Evolutionary conservation across 108 stramenopile species (phyloP).

Genomic region (Cyclotella sp.): DNA sequence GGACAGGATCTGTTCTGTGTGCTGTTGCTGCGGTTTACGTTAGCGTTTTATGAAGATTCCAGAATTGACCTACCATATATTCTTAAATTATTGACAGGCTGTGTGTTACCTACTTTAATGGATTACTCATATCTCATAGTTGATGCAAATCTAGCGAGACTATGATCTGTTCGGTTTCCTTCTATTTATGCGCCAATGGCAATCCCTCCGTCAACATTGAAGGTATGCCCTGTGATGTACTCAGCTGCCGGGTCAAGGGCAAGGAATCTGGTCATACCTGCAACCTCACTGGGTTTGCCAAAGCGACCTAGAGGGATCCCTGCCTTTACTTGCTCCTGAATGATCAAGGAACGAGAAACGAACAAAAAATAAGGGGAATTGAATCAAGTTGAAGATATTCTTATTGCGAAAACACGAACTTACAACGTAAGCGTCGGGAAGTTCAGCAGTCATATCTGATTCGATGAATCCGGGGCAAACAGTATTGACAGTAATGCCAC

Average conservation of each 20-base stretch:
- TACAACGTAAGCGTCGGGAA: conserved; percentile 63
- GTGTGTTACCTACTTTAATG: conserved; percentile 3
- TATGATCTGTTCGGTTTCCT: background rate
- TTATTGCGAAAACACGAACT: conserved; percentile 16
- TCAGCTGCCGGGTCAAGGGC: conserved; percentile 90
- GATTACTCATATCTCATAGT: background rate
- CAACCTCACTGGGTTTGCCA: conserved; percentile 92
- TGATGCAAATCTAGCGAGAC: background rate
- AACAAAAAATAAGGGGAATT: no score
- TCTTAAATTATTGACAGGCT: no score
- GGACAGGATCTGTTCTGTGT: conserved; percentile 51
- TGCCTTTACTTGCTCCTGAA: conserved; percentile 61
- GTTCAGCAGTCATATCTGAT: conserved; percentile 87
- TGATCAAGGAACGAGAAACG: no score
- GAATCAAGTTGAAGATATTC: background rate
- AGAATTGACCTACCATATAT: no score
- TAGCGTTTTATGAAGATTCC: conserved; percentile 23
- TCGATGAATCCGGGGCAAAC: conserved; percentile 92
- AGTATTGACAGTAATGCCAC: conserved; percentile 84
- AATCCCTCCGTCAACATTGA: conserved; percentile 98
- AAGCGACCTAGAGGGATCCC: conserved; percentile 87
- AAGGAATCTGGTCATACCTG: conserved; percentile 88
- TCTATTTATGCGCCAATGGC: conserved; percentile 85
- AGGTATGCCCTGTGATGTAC: conserved; percentile 93
- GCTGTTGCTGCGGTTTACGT: conserved; percentile 37